Base-by-base conservation (phyloP, 805 yeast species). In the Candida hungchunana region DNA sequence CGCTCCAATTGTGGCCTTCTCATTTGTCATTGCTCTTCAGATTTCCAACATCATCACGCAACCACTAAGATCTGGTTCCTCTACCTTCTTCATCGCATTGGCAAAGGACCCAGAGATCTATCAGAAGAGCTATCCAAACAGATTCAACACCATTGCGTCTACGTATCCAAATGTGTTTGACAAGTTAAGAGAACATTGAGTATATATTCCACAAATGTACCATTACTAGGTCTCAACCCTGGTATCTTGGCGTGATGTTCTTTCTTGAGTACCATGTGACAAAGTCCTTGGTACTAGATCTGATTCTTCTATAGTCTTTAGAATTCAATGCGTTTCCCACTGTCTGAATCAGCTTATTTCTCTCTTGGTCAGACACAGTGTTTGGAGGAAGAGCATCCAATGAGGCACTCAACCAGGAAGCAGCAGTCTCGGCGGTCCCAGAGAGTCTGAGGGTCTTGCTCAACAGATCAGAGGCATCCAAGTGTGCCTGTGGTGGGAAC, bases 71-170 rank as follows among this genome's bases (percentile, higher is more conserved):
- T 79, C 88, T 8, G 96, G 96, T 10, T 77, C 79, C 9, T 76
- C 89, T 16, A 83, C 96, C 0, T 80, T 89, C 55, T 81, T 87
- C 59, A 80, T 89, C 30, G 88, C 93, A 0, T 66, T 85, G 51
- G 86, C 89, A 11, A 75, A 78, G 50, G 89, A 86, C 48, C 96
- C 97, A 0, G 94, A 85, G 49, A 77, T 83, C 7, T 81, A 83
- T 66, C 78, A 75, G 53, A 69, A 71, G 62, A 72, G 83, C 29
- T 80, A 87, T 54, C 87, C 94, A 24, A 72, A 72, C 13, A 60
- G 76, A 42, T 82, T 79, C 51, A 78, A 80, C 42, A 77, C 71
- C 48, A 69, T 82, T 18, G 76, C 81, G 48, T 61, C 71, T 43
- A 70, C 77, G 29, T 82, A 82, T 55, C 89, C 89, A 4, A 73